These are phyloP conservation scores for Penicillium sp. DNA, from an alignment of 2,329 filamentous ascomycete species.

Conservation along the genomic window DNA sequence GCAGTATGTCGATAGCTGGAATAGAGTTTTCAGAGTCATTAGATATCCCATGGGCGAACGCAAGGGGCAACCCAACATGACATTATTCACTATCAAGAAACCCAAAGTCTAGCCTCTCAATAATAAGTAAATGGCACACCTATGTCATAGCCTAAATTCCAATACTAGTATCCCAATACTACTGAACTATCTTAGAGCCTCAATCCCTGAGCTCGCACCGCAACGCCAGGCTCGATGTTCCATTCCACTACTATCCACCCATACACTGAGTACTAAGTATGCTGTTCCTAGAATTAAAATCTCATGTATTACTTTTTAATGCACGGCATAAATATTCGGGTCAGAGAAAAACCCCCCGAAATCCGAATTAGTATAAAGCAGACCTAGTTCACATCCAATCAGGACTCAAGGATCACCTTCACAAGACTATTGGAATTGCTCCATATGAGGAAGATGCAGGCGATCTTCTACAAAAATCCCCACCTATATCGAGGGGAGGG, in stretches of 20 bases:
- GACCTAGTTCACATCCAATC: conserved; percentile 10
- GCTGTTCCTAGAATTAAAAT: not conserved
- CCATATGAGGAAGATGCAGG: conserved; percentile 8
- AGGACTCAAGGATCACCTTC: conserved; percentile 5
- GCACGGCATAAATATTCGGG: not conserved
- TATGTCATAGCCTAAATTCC: not conserved
- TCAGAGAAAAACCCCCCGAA: not conserved
- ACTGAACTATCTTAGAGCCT: not conserved
- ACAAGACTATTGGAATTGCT: conserved; percentile 17
- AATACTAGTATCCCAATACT: not conserved
- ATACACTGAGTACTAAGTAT: not conserved
- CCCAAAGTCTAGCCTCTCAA: not conserved
- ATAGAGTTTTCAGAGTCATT: not conserved
- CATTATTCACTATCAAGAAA: not conserved
- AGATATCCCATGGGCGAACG: conserved; percentile 8
- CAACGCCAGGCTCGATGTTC: not conserved
- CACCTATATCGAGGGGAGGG: not conserved
- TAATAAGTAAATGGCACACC: not conserved
- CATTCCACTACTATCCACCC: not conserved
- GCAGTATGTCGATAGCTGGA: conserved; percentile 8
- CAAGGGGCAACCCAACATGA: conserved; percentile 9
- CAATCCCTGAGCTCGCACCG: not conserved
- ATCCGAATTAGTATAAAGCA: conserved; percentile 9
- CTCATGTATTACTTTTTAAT: not conserved
- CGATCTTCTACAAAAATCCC: not conserved